These are phyloP conservation scores for Penicillium bialowiezense DNA, from an alignment of 495 filamentous ascomycete genomes.

Conservation along the genomic window DNA sequence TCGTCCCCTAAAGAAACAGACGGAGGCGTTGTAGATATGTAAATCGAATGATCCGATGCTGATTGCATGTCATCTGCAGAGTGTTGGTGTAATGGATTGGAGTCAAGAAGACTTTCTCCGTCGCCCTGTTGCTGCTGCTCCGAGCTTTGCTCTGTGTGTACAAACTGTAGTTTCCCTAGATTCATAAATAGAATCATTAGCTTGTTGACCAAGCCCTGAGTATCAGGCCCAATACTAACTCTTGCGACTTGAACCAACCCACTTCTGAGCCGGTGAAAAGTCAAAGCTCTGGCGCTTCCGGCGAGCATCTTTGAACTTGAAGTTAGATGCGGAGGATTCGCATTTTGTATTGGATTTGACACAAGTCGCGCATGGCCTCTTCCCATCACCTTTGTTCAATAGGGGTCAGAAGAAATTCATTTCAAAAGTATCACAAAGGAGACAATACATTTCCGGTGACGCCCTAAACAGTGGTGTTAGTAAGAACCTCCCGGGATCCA, in stretches of 20 bases:
- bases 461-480: not conserved
- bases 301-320: constrained; percentile 10
- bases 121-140: not conserved
- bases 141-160: not conserved
- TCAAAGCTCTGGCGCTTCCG: not conserved
- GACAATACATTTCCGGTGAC: constrained; percentile 10
- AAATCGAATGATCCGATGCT: not conserved
- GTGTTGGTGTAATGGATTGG: not conserved
- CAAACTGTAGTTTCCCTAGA: not conserved
- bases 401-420: not conserved
- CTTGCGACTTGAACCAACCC: constrained; percentile 4
- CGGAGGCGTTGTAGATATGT: not conserved
- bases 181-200: not conserved
- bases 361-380: constrained; percentile 9
- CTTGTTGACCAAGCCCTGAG: too few species aligned
- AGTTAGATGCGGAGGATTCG: constrained; percentile 1
- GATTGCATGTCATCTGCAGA: not conserved
- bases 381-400: constrained; percentile 1
- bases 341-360: constrained; percentile 7
- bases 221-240: too few species aligned
- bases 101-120: not conserved
- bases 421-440: not conserved
- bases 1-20: not conserved
- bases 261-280: constrained; percentile 8
- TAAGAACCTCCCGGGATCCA: not conserved